phyloP scores from a whole-genome alignment of 345 rosid species.

The Salix suchowensis region DNA sequence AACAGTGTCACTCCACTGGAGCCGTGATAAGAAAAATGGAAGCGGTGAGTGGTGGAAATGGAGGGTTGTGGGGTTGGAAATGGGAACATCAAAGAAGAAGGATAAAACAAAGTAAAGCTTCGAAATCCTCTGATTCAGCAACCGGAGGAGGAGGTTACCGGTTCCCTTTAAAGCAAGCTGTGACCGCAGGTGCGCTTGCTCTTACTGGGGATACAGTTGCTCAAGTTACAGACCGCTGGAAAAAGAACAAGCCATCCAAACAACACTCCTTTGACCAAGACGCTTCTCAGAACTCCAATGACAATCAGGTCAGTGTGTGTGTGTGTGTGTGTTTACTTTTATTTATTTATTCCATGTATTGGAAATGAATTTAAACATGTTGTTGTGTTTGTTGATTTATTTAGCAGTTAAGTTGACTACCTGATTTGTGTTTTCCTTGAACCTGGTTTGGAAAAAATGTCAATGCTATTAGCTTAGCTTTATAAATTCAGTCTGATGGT shows the following conservation, averaged over 20 bases:
- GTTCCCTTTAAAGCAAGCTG: constrained; percentile 84
- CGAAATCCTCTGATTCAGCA: constrained; percentile 50
- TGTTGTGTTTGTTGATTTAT: not conserved
- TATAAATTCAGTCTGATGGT: no score
- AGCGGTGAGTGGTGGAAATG: constrained; percentile 29
- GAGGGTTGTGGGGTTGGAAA: constrained; percentile 62
- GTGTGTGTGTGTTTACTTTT: no score
- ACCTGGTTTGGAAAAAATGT: no score
- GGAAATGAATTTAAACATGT: not conserved
- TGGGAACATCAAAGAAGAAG: constrained; percentile 17
- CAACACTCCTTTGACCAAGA: constrained; percentile 15
- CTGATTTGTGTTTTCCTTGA: no score
- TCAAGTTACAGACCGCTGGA: constrained; percentile 52
- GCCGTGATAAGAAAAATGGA: not conserved
- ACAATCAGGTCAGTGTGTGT: not conserved
- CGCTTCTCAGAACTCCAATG: constrained; percentile 15
- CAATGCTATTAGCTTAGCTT: no score
- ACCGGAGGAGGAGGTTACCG: constrained; percentile 39
- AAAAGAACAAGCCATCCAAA: constrained; percentile 22
- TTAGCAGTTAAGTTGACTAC: not conserved
- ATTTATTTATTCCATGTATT: not conserved
- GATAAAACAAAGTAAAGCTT: constrained; percentile 21
- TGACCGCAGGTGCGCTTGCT: constrained; percentile 68
- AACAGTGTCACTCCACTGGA: no score
- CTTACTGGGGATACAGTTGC: constrained; percentile 81